These are phyloP conservation scores for Ustilago trichophora DNA, from an alignment of 1,284 basidiomycete species.

Conservation along the genomic window DNA sequence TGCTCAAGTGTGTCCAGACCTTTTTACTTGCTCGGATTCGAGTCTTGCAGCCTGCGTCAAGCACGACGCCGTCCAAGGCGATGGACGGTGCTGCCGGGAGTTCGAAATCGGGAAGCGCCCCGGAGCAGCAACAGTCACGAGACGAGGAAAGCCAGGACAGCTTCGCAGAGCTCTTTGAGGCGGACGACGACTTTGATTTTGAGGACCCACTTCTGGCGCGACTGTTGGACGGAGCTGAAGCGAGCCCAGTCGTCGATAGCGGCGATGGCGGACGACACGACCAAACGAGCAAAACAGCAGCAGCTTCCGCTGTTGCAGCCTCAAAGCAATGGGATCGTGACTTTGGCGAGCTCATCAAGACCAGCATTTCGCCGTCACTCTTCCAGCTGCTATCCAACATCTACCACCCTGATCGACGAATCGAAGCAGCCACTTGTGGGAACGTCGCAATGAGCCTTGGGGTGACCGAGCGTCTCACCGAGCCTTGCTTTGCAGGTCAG, in stretches of 20 bases:
- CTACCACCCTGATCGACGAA: constrained; percentile 63
- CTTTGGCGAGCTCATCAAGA: constrained; percentile 71
- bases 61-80: constrained; percentile 4
- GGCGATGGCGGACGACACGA: constrained; percentile 68
- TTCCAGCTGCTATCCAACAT: constrained; percentile 74
- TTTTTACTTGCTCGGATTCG: constrained; percentile 74
- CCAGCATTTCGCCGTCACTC: constrained; percentile 72
- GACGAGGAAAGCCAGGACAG: constrained; percentile 74
- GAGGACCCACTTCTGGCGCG: constrained; percentile 74
- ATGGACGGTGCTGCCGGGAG: no score
- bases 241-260: constrained; percentile 53
- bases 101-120: neutral
- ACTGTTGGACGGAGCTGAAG: constrained; percentile 69
- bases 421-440: constrained; percentile 24
- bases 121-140: constrained; percentile 3
- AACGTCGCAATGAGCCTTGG: constrained; percentile 34
- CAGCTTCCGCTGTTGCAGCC: constrained; percentile 63
- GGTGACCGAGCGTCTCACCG: constrained; percentile 25
- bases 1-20: constrained; percentile 73
- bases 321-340: constrained; percentile 17
- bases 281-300: constrained; percentile 51
- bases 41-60: constrained; percentile 68
- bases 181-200: constrained; percentile 71
- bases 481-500: constrained; percentile 1
- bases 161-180: constrained; percentile 73